Evolutionary conservation across 495 filamentous ascomycete species (phyloP).

Genomic region (Tuber indicum): DNA sequence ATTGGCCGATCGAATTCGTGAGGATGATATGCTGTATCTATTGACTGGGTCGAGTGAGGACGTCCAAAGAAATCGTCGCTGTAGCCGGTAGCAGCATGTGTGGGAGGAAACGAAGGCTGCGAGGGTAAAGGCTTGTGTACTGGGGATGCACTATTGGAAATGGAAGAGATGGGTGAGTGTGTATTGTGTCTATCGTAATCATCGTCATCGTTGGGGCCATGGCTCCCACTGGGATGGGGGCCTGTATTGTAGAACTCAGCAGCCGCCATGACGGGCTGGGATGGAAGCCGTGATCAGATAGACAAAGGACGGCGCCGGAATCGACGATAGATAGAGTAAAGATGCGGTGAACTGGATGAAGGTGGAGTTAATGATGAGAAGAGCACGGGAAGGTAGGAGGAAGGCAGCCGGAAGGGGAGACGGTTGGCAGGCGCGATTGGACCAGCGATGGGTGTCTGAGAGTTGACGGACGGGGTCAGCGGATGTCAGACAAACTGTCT

Average conservation of each 20-base stretch:
- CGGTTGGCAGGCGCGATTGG: not conserved
- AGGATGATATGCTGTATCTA: constrained; percentile 39
- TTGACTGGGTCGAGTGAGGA: constrained; percentile 35
- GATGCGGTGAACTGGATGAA: not conserved
- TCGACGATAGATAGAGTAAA: constrained; percentile 3
- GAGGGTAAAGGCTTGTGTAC: constrained; percentile 32
- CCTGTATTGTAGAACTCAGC: constrained; percentile 70
- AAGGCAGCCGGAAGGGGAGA: not conserved
- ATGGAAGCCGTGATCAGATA: not conserved
- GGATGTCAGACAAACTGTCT: not conserved
- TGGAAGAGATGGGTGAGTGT: constrained; percentile 15
- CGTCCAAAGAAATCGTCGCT: constrained; percentile 38
- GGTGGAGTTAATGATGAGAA: not conserved
- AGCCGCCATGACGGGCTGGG: constrained; percentile 60
- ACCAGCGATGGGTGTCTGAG: not conserved
- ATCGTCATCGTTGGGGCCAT: constrained; percentile 40
- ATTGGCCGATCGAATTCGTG: constrained; percentile 37
- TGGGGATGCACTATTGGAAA: constrained; percentile 7
- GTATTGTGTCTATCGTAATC: constrained; percentile 34
- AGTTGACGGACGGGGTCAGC: not conserved
- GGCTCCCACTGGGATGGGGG: constrained; percentile 44
- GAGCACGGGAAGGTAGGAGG: not conserved
- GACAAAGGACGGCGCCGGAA: not conserved
- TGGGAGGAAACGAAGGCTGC: constrained; percentile 35
- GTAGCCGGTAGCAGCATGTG: constrained; percentile 39